phyloP scores from a whole-genome alignment of 495 filamentous ascomycete species.

The Penicillium nucicola region DNA sequence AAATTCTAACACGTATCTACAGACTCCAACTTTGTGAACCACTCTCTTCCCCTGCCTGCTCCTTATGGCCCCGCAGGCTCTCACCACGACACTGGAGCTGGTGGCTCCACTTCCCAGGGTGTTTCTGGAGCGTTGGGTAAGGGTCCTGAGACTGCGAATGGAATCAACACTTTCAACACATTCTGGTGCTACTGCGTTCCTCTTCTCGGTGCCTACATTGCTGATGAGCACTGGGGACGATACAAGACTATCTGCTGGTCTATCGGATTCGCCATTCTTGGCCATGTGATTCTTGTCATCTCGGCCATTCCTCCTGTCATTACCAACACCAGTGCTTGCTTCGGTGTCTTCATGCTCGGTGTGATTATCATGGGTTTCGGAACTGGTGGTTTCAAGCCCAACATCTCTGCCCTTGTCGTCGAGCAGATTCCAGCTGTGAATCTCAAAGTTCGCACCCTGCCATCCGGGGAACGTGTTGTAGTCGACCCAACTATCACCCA shows the following conservation, averaged over 20 bases:
- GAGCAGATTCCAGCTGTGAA: slow-evolving; percentile 45
- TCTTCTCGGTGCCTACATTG: slow-evolving; percentile 65
- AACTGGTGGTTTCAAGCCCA: slow-evolving; percentile 59
- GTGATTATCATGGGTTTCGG: slow-evolving; percentile 53
- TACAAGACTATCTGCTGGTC: slow-evolving; percentile 65
- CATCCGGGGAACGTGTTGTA: slow-evolving; percentile 60
- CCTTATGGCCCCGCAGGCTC: slow-evolving; percentile 19
- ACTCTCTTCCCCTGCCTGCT: slow-evolving; percentile 14
- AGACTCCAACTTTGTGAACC: slow-evolving; percentile 24
- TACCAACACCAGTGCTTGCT: slow-evolving; percentile 46
- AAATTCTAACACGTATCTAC: neutral
- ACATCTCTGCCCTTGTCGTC: slow-evolving; percentile 58
- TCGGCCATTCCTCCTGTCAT: slow-evolving; percentile 63
- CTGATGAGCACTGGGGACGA: slow-evolving; percentile 69
- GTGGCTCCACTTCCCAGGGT: slow-evolving; percentile 14
- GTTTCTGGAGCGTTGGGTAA: slow-evolving; percentile 23
- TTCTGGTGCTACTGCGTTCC: slow-evolving; percentile 76
- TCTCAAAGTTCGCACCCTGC: slow-evolving; percentile 25
- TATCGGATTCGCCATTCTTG: slow-evolving; percentile 56
- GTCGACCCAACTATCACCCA: slow-evolving; percentile 59
- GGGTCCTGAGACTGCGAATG: slow-evolving; percentile 17
- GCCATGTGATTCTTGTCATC: slow-evolving; percentile 63
- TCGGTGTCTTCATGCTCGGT: slow-evolving; percentile 56
- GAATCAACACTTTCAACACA: slow-evolving; percentile 48
- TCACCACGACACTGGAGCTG: slow-evolving; percentile 20